phyloP scores from a whole-genome alignment of 1,139 yeast species.

The Spathaspora sp. region DNA sequence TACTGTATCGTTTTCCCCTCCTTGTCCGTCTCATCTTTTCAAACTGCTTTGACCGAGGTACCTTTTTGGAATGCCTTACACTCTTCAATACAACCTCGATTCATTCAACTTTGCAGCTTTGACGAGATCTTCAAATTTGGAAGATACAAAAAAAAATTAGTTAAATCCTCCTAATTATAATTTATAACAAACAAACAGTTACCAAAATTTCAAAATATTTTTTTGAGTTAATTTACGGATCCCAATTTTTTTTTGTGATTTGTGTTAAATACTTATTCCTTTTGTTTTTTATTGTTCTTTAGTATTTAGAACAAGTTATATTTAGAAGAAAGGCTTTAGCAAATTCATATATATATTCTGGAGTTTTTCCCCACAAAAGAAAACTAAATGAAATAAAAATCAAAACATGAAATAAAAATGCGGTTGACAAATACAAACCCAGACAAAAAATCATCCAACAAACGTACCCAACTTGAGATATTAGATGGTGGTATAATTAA shows the following conservation, averaged over 20 bases:
- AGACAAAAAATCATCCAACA: background rate
- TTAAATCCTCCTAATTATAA: no score
- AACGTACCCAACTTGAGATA: background rate
- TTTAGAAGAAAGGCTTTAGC: background rate
- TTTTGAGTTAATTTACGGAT: background rate
- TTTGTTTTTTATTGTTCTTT: background rate
- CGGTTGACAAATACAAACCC: background rate
- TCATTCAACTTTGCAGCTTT: no score
- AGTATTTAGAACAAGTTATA: no score
- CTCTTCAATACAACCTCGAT: no score
- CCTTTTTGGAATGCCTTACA: no score
- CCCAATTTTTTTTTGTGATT: background rate
- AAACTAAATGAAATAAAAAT: background rate
- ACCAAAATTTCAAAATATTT: background rate
- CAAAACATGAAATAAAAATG: background rate
- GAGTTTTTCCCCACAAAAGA: background rate
- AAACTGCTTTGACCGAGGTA: no score
- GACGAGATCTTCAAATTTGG: no score
- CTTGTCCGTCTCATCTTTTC: no score
- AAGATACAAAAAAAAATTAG: no score
- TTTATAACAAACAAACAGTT: no score
- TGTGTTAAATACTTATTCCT: background rate
- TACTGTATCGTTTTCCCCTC: no score
- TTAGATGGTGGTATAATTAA: constrained; percentile 27
- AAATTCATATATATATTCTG: background rate